Percentiles rank a stretch among this genome's conserved stretches.
These are phyloP conservation scores for Fusarium musae DNA, from an alignment of 2,329 filamentous ascomycete genomes.

Conservation along the genomic window DNA sequence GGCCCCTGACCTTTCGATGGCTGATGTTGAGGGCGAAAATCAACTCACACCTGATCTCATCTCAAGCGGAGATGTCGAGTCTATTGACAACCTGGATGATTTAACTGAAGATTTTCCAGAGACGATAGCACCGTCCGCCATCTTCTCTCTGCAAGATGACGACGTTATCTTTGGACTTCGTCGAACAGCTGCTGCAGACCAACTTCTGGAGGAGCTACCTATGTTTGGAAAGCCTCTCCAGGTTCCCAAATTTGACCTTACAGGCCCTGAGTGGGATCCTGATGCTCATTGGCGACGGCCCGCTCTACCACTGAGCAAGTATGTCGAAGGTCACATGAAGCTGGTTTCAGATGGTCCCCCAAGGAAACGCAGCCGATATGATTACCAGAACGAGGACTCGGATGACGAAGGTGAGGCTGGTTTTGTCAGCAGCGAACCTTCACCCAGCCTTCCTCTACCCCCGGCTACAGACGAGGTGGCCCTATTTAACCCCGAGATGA, in stretches of 20 bases:
- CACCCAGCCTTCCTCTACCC: constrained; percentile 62
- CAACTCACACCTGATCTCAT: constrained; percentile 76
- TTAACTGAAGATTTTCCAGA: constrained; percentile 54
- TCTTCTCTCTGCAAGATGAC: constrained; percentile 84
- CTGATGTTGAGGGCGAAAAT: constrained; percentile 52
- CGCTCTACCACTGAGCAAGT: constrained; percentile 88
- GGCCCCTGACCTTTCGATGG: constrained; percentile 47
- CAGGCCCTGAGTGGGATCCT: constrained; percentile 68
- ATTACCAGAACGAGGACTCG: constrained; percentile 79
- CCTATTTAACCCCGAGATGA: constrained; percentile 89
- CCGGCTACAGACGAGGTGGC: constrained; percentile 82
- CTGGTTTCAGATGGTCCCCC: constrained; percentile 73
- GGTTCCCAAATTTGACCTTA: constrained; percentile 67
- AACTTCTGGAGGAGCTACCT: constrained; percentile 82
- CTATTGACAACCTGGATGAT: constrained; percentile 58
- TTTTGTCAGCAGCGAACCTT: constrained; percentile 64
- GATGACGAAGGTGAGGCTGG: constrained; percentile 67
- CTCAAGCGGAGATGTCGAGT: constrained; percentile 71
- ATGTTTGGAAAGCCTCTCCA: constrained; percentile 76
- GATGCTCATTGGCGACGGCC: constrained; percentile 80
- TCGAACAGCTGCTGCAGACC: constrained; percentile 78
- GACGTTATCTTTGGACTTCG: constrained; percentile 84
- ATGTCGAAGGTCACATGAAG: constrained; percentile 82
- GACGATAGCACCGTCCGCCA: constrained; percentile 75
- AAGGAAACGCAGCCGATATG: constrained; percentile 83